These are phyloP conservation scores for Chaetomium tenue DNA, from an alignment of 495 filamentous ascomycete genomes.

Conservation along the genomic window DNA sequence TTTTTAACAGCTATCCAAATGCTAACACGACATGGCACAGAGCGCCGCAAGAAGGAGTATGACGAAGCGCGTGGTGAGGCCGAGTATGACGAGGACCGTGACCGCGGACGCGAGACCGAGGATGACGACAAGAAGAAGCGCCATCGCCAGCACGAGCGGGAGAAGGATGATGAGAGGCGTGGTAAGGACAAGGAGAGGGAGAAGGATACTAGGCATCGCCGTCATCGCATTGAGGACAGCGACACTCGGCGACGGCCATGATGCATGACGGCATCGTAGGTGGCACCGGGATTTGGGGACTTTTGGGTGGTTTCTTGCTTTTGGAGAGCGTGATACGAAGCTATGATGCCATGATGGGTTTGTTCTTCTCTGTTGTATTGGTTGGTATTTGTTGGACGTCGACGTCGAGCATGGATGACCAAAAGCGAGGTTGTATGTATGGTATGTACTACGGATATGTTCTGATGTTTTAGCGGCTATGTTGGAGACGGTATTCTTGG, in stretches of 20 bases:
- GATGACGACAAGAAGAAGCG: conserved; percentile 19
- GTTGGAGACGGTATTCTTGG: neutral
- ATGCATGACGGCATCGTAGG: conserved; percentile 6
- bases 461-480: neutral
- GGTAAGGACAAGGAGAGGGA: conserved; percentile 18
- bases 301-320: neutral
- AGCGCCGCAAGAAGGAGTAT: conserved; percentile 39
- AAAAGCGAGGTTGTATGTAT: conserved; percentile 1
- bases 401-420: neutral
- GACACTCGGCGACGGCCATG: conserved; percentile 17
- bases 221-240: conserved; percentile 23
- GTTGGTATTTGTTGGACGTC: neutral
- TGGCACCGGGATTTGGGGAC: neutral
- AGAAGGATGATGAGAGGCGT: conserved; percentile 19
- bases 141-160: conserved; percentile 28
- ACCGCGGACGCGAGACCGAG: conserved; percentile 27
- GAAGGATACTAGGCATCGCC: conserved; percentile 11
- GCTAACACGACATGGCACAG: conserved; percentile 24
- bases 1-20: neutral
- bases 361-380: neutral
- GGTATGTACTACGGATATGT: conserved; percentile 2
- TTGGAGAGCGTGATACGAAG: neutral
- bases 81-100: conserved; percentile 25
- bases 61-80: conserved; percentile 26
- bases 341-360: neutral